Evolutionary conservation across 2,329 filamentous ascomycete species (phyloP).

Genomic region (Epichloe gansuensis): DNA sequence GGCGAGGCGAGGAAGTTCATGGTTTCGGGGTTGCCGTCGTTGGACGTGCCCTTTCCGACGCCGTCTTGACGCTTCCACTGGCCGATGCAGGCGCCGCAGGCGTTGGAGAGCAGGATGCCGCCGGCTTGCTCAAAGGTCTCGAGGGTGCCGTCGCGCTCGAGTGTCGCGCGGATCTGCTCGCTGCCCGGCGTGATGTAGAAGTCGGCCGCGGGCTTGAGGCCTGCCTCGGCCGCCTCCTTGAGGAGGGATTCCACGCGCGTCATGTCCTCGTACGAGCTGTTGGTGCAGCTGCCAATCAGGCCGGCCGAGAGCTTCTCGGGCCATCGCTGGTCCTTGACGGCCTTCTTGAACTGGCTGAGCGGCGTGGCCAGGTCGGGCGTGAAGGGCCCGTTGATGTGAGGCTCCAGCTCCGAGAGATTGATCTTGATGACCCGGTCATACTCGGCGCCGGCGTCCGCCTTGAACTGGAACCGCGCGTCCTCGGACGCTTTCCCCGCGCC

Average conservation of each 20-base stretch:
- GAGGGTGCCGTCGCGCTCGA: slow-evolving; percentile 79
- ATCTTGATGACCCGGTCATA: slow-evolving; percentile 91
- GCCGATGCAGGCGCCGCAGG: slow-evolving; percentile 86
- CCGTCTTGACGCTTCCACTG: slow-evolving; percentile 91
- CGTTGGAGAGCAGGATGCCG: slow-evolving; percentile 83
- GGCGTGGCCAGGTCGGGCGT: slow-evolving; percentile 92
- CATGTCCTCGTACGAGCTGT: slow-evolving; percentile 99
- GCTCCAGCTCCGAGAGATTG: slow-evolving; percentile 79
- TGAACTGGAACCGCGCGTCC: slow-evolving; percentile 50
- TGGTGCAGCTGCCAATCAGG: slow-evolving; percentile 95
- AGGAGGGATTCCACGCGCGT: slow-evolving; percentile 86
- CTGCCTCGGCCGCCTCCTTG: slow-evolving; percentile 80
- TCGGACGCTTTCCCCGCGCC: slow-evolving; percentile 23
- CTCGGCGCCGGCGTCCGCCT: slow-evolving; percentile 65
- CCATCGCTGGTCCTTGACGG: slow-evolving; percentile 77
- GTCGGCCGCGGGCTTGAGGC: slow-evolving; percentile 74
- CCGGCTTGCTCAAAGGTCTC: slow-evolving; percentile 76
- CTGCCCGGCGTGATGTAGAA: slow-evolving; percentile 96
- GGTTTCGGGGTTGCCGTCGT: slow-evolving; percentile 89
- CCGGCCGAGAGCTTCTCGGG: slow-evolving; percentile 83
- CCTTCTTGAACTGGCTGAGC: slow-evolving; percentile 75
- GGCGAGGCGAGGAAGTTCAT: slow-evolving; percentile 99
- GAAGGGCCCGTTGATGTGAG: slow-evolving; percentile 93
- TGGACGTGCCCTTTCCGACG: slow-evolving; percentile 69
- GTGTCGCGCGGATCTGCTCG: slow-evolving; percentile 89